Evolutionary conservation across 225 moss, liverwort and hornwort genomes (phyloP), one percentile per base, ranked within the genome.

Genomic region (Sphagnum tenellum): DNA sequence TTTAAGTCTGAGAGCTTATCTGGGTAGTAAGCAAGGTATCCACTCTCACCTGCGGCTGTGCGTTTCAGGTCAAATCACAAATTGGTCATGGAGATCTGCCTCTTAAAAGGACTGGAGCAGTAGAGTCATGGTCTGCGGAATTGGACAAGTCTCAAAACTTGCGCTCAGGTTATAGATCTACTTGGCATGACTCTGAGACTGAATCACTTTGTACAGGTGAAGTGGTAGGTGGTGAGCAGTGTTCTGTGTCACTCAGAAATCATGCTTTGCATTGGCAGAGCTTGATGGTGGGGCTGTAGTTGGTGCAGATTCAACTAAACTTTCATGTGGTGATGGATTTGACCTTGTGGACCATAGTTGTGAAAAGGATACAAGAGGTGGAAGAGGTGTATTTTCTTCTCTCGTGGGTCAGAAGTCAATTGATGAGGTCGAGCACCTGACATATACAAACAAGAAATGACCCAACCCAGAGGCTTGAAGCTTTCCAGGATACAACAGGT

Each of bases 121-220:
- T 78, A 7, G 76, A 71, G 61, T 47, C 59, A 49, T 59, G 66
- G 65, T 69, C 63, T 60, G 53, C 63, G 45, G 73, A 72, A 29
- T 64, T 64, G 57, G 56, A 78, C 49, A 80, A 75, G 62, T 49
- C 60, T 49, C 71, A 80, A 49, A 69, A 76, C 29, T 83, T 69
- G 71, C 87, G 83, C 60, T 68, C 81, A 47, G 83, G 83, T 10
- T 83, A 87, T 56, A 75, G 74, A 53, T 73, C 71, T 44, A 72
- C 76, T 49, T 87, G 87, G 87, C 87, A 87, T 77, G 87, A 87
- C 61, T 60, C 56, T 50, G 57, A 62, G 29, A 83, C 83, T 29
- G 80, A 77, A 44, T 87, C 87, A 12, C 72, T 78, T 56, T 87
- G 76, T 59, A 74, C 76, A 12, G 81, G 87, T 74, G 87, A 87